These are phyloP conservation scores for Epichloe typhina DNA, from an alignment of 2,329 filamentous ascomycete genomes.

Conservation along the genomic window DNA sequence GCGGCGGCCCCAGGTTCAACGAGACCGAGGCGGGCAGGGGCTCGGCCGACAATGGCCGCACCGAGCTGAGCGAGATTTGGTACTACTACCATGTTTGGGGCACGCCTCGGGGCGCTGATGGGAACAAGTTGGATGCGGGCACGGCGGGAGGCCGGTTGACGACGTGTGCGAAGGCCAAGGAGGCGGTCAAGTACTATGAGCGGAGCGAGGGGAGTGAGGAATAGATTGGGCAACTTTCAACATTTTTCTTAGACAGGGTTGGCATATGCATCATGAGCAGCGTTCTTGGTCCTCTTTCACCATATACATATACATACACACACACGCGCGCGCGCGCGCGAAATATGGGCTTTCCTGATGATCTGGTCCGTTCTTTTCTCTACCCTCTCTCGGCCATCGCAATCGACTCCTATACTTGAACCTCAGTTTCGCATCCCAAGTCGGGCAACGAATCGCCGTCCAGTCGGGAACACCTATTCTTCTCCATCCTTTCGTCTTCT, in stretches of 20 bases:
- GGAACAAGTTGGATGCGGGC: conserved; percentile 27
- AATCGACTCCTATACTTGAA: background rate
- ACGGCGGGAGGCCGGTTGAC: conserved; percentile 35
- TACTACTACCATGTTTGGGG: conserved; percentile 52
- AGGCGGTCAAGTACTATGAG: conserved; percentile 42
- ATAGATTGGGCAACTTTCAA: background rate
- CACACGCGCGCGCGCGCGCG: background rate
- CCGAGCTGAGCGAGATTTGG: conserved; percentile 49
- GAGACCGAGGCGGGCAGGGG: conserved; percentile 42
- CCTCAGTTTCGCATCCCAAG: no score
- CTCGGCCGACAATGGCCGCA: conserved; percentile 41
- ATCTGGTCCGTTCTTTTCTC: background rate
- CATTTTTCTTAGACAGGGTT: no score
- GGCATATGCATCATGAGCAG: background rate
- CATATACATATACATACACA: background rate
- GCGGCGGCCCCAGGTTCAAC: conserved; percentile 47
- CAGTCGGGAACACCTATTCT: background rate
- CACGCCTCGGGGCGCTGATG: conserved; percentile 37
- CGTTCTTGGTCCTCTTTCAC: background rate
- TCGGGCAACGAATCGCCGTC: background rate
- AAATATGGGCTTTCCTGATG: background rate
- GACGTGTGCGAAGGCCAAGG: conserved; percentile 40
- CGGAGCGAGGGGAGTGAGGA: conserved; percentile 24
- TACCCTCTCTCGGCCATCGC: background rate
- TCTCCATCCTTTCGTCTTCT: background rate